Base-by-base conservation (phyloP, 768 basidiomycete genomes). In the Pulveroboletus frians region DNA sequence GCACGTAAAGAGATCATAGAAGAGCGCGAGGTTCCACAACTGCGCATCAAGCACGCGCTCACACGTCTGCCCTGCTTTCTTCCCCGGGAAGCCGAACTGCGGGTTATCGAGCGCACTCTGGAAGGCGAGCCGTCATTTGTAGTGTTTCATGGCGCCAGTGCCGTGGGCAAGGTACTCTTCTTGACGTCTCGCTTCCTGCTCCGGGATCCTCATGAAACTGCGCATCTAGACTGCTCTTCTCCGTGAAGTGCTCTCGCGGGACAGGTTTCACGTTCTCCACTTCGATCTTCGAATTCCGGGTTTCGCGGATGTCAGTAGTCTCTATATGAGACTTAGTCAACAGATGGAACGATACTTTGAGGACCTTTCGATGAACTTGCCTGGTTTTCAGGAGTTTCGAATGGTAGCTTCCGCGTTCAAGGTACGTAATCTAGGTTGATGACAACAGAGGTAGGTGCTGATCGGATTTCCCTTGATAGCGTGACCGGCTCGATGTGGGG, bases 281-380 rank as follows among this genome's bases (percentile, higher is more conserved):
- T 88, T 92, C 55, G 88, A 92, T 65, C 73, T 92, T 37, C 81
- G 88, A 5, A 88, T 91, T 42, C 79, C 89, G 3, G 88, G 88
- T 0, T 92, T 92, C 58, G 87, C 88, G 3, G 89, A 91, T 60
- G 72, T 92, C 10, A 69, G 78, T 1, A 90, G 88, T 57, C 71
- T 92, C 30, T 91, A 92, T 59, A 76, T 73, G 64, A 84, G 86
- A 46, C 73, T 92, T 9, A 85, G 84, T 55, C 78, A 80, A 37
- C 88, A 89, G 63, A 87, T 91, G 81, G 86, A 90, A 55, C 78
- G 79, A 29, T 92, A 84, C 60, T 92, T 90, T 51, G 81, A 82
- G 56, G 75, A 74, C 39, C 75, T 92, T 15, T 76, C 82, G 1
- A 72, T 70, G 13, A 69, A 69, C 41, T 70, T 77, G 62, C 74